Conservation (phyloP, 805 yeast species). For the Candida andamanensis region DNA sequence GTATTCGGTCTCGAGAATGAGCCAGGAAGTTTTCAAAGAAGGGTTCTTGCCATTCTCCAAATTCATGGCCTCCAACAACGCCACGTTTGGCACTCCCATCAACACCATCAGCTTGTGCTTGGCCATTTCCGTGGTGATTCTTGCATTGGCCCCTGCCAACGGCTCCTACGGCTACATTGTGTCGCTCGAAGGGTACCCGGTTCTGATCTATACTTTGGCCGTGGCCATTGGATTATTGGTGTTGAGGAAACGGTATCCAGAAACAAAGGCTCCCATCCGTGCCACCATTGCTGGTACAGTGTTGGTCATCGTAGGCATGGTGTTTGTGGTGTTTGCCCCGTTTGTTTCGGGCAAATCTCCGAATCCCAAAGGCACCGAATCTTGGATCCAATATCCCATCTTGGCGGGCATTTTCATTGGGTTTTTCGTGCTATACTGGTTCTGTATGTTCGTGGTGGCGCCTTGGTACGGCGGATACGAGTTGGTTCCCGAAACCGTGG, state of each 20-base stretch:
- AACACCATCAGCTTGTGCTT: constrained; percentile 45
- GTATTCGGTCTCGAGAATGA: constrained; percentile 55
- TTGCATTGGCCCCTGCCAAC: constrained; percentile 39
- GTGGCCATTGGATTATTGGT: constrained; percentile 56
- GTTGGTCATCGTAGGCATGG: constrained; percentile 41
- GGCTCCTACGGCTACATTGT: constrained; percentile 49
- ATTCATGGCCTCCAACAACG: constrained; percentile 51
- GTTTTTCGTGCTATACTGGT: constrained; percentile 52
- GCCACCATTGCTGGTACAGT: constrained; percentile 46
- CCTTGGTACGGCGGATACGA: constrained; percentile 46
- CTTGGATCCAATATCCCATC: constrained; percentile 47
- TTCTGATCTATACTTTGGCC: constrained; percentile 45
- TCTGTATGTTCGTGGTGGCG: constrained; percentile 40
- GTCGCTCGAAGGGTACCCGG: constrained; percentile 48
- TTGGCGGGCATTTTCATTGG: constrained; percentile 39
- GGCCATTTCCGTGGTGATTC: constrained; percentile 33
- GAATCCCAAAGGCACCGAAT: constrained; percentile 37
- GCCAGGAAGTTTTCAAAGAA: constrained; percentile 61
- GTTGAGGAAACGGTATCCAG: constrained; percentile 46
- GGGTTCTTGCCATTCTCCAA: constrained; percentile 54
- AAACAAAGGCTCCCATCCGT: constrained; percentile 45
- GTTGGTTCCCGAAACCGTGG: constrained; percentile 35
- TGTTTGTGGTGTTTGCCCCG: constrained; percentile 49
- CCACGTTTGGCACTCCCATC: constrained; percentile 52
- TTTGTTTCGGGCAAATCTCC: constrained; percentile 30